phyloP scores from a whole-genome alignment of 1,284 basidiomycete genomes.

The Porogramme epimiltina region DNA sequence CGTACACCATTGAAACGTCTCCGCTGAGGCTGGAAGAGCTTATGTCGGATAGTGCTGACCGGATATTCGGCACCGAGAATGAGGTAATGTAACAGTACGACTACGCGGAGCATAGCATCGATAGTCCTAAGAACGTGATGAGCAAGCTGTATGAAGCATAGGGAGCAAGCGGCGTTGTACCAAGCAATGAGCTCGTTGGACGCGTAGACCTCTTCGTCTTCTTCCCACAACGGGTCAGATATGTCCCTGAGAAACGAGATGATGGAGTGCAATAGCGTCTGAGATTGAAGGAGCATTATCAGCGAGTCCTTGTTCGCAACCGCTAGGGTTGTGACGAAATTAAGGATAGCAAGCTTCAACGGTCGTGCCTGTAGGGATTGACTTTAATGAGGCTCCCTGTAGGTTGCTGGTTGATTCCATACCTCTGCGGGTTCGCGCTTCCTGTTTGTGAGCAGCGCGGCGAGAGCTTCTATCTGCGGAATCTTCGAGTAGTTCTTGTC shows the following conservation, averaged over 20 bases:
- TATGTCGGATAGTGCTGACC: conserved; percentile 51
- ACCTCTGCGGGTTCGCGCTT: conserved; percentile 43
- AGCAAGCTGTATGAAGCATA: not conserved
- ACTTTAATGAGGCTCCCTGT: no score
- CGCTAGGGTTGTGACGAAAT: conserved; percentile 58
- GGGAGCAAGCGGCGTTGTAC: conserved; percentile 33
- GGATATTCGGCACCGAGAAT: conserved; percentile 47
- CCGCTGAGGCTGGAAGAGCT: conserved; percentile 51
- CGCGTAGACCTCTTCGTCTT: conserved; percentile 47
- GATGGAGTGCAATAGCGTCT: conserved; percentile 60
- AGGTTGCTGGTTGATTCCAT: conserved; percentile 28
- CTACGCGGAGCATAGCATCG: conserved; percentile 48
- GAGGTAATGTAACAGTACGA: conserved; percentile 62
- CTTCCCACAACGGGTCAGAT: conserved; percentile 65
- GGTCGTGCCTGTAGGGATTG: conserved; percentile 34
- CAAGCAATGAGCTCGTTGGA: conserved; percentile 38
- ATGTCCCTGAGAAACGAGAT: conserved; percentile 55
- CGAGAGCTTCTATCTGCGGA: conserved; percentile 55
- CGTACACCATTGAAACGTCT: conserved; percentile 66
- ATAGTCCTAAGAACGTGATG: conserved; percentile 43
- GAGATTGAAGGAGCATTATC: conserved; percentile 50
- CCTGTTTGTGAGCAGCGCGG: conserved; percentile 42
- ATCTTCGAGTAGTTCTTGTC: conserved; percentile 36
- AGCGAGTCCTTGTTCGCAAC: conserved; percentile 53
- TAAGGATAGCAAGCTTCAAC: conserved; percentile 51